Base-by-base conservation (phyloP, 176 grass and related monocot species). In the Phragmites australis region DNA sequence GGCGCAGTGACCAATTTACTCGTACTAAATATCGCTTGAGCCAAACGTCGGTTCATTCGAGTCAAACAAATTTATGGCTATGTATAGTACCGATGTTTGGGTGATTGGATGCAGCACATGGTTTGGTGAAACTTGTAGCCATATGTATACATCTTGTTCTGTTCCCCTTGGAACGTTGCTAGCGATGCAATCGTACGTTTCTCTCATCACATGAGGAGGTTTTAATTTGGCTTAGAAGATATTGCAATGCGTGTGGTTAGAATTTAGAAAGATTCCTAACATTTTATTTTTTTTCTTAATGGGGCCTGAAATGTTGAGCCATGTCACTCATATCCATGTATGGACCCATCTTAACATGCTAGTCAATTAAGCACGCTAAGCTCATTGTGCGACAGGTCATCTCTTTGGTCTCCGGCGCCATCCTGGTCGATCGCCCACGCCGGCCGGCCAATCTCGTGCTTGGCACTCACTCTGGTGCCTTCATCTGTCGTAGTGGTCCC, bases 51-150 rank as follows among this genome's bases (percentile, higher is more conserved):
- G 52, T 22, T 37, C 39, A 42, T 23, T 2, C 11, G 16, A 76
- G 39, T 74, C 31, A 73, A 72, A 60, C 52, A 39, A 70, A 70
- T 53, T 43, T 43, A 31, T 39, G 25, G 40, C 17, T n/a, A n/a
- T n/a, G n/a, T 80, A 1, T 56, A 39, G 52, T 32, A 72, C 45
- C 44, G 17, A 46, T 46, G 37, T 56, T 11, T 32, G 80, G 57
- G 51, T 65, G 57, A 75, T 45, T 76, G 41, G 53, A 70, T 68
- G 3, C 30, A 40, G 30, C 57, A 86, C 62, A 42, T 69, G 70
- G 41, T 82, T 87, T 7, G 57, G 37, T 80, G 75, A 47, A 54
- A 79, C 54, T 17, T 49, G 47, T 13, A 71, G 6, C 51, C 14
- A 49, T 17, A 17, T 17, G n/a, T 41, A 41, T 12, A 5, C 41